Evolutionary conservation across 306 rosid genomes (phyloP).

Genomic region (Geum urbanum): DNA sequence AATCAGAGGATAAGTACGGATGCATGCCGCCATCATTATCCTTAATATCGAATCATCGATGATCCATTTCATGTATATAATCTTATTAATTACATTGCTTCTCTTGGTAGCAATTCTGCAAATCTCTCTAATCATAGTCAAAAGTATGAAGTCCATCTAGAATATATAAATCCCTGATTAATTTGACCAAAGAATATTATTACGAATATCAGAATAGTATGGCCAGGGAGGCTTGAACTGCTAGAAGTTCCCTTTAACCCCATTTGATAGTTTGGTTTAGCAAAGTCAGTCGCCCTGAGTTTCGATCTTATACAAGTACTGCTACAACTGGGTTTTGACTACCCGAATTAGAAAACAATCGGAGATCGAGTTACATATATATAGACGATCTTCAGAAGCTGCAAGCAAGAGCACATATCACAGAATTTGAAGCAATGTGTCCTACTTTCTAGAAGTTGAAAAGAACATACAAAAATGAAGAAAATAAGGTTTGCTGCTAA

Average conservation of each 20-base stretch:
- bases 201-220: not conserved
- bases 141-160: not conserved
- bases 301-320: not conserved
- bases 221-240: not conserved
- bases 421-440: not conserved
- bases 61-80: not conserved
- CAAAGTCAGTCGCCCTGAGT: not conserved
- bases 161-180: not conserved
- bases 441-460: conserved; percentile 4
- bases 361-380: not conserved
- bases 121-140: not conserved
- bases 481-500: not conserved
- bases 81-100: not conserved
- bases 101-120: not conserved
- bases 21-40: not conserved
- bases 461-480: not conserved
- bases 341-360: not conserved
- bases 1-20: not conserved
- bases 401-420: too few relatives aligned
- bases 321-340: not conserved
- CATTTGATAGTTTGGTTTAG: not conserved
- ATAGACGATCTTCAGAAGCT: not conserved
- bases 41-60: not conserved
- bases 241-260: not conserved
- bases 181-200: not conserved